Conservation (phyloP, 306 rosid genomes). For the Fragaria nilgerrensis region DNA sequence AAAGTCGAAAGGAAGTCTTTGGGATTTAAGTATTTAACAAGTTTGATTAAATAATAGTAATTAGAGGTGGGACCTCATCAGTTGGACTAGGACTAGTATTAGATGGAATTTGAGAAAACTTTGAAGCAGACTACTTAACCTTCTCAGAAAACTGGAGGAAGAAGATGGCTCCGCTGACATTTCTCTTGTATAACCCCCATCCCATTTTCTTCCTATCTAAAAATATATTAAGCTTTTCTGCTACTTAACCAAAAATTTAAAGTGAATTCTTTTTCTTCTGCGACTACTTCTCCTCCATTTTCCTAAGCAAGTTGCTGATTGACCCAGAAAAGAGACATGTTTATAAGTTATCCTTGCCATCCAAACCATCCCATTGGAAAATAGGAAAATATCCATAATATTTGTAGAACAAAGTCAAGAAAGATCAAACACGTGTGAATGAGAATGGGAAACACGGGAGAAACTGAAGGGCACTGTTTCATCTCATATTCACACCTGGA, state of each 20-base stretch:
- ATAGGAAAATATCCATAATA: not conserved
- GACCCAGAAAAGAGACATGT: not conserved
- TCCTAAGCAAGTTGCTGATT: not conserved
- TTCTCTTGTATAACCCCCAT: too few species aligned
- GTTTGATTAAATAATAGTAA: not conserved
- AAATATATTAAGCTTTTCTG: not conserved
- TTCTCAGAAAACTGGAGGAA: not conserved
- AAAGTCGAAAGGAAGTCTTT: not conserved
- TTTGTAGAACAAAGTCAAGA: not conserved
- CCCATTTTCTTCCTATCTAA: not conserved
- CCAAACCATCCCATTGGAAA: not conserved
- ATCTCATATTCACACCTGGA: not conserved
- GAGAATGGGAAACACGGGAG: not conserved
- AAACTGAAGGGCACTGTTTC: not conserved
- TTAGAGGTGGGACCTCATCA: not conserved
- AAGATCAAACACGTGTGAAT: slow-evolving; percentile 6
- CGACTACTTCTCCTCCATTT: not conserved
- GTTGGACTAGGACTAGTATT: not conserved
- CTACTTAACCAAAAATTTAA: not conserved
- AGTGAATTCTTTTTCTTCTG: not conserved
- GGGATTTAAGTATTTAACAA: not conserved
- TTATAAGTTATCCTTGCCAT: not conserved
- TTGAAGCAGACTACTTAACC: not conserved
- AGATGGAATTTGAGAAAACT: not conserved
- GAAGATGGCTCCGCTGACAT: not conserved